Conservation (phyloP, 176 grass and related monocot genomes). For the Alloteropsis semialata region DNA sequence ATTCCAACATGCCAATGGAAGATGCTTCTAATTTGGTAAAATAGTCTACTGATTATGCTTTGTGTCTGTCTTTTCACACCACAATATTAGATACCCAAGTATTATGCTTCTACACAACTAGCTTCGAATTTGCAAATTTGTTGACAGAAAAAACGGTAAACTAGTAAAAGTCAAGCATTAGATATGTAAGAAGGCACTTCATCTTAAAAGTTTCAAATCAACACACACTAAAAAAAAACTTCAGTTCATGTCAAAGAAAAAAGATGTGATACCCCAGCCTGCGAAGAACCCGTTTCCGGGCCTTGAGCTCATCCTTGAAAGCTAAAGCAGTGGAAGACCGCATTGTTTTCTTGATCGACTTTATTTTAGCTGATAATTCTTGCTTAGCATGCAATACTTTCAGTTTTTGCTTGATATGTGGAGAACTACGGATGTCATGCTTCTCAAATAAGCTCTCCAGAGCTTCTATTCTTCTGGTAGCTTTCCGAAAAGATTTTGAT, state of each 20-base stretch:
- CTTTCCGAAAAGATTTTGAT: constrained; percentile 78
- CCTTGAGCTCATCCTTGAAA: constrained; percentile 95
- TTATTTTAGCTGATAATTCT: constrained; percentile 78
- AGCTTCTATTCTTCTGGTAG: constrained; percentile 83
- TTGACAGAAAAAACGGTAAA: constrained; percentile 4
- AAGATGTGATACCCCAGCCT: constrained; percentile 68
- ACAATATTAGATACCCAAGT: background rate
- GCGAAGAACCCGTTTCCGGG: constrained; percentile 82
- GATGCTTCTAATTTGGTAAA: background rate
- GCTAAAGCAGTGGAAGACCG: constrained; percentile 76
- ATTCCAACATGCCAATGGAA: background rate
- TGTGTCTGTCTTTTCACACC: background rate
- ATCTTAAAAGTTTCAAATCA: background rate
- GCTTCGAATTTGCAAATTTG: background rate
- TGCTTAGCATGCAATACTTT: constrained; percentile 90
- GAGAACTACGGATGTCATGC: constrained; percentile 67
- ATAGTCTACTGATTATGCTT: background rate
- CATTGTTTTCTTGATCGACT: constrained; percentile 82
- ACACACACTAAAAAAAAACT: background rate
- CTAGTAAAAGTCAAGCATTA: background rate
- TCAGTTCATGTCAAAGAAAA: background rate
- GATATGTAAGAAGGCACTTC: background rate
- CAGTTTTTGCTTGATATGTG: constrained; percentile 76
- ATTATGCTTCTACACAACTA: background rate
- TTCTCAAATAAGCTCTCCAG: constrained; percentile 87